These are phyloP conservation scores for Cryptococcus sp. DNA, from an alignment of 1,284 basidiomycete genomes.

Conservation along the genomic window DNA sequence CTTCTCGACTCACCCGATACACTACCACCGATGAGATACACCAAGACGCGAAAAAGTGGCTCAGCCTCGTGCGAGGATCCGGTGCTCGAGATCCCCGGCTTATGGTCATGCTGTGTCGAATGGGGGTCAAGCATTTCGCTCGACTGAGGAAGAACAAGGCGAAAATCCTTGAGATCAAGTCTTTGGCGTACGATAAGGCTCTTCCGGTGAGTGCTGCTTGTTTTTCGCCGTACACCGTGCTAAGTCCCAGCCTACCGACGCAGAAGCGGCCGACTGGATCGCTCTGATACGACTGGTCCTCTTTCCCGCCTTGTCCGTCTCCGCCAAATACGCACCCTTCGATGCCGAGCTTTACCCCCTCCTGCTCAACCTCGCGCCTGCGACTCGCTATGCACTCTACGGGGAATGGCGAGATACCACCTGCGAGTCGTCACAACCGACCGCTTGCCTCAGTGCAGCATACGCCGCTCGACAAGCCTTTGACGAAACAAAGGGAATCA, in stretches of 20 bases:
- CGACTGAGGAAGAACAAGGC: constrained; percentile 24
- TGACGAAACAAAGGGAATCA: constrained; percentile 48
- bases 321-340: constrained; percentile 76
- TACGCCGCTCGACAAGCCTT: constrained; percentile 44
- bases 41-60: constrained; percentile 55
- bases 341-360: constrained; percentile 84
- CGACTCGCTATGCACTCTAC: constrained; percentile 79
- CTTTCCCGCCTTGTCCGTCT: constrained; percentile 79
- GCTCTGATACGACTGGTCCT: constrained; percentile 72
- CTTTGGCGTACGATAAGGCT: no score
- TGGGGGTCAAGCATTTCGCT: constrained; percentile 53
- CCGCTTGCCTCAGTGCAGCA: constrained; percentile 30
- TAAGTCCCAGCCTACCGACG: constrained; percentile 36
- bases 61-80: constrained; percentile 70
- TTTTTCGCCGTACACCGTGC: constrained; percentile 9
- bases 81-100: constrained; percentile 64
- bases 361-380: constrained; percentile 68
- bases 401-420: constrained; percentile 85
- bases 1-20: constrained; percentile 63
- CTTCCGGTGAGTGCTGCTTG: neutral
- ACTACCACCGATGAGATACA: constrained; percentile 59
- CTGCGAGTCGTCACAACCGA: constrained; percentile 32
- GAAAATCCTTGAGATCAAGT: constrained; percentile 11
- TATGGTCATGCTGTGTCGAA: constrained; percentile 57
- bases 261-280: constrained; percentile 59